Evolutionary conservation across 352 stramenopile species (phyloP).

Genomic region (Phytophthora constricta): DNA sequence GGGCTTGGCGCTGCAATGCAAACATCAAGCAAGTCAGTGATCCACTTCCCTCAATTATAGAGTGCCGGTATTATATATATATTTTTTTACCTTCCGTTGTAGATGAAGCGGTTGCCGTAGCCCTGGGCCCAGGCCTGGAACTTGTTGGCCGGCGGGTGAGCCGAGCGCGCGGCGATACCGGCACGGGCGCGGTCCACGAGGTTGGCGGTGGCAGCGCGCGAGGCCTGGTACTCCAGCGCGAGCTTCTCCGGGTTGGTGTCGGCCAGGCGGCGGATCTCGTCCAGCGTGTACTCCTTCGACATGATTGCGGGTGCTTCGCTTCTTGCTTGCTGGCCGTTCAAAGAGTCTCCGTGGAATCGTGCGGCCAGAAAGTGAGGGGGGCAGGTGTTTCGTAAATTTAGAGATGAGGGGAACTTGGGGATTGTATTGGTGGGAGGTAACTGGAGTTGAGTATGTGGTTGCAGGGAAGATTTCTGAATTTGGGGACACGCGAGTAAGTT

Average conservation of each 20-base stretch:
- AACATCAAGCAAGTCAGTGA: neutral
- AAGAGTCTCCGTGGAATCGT: slow-evolving; percentile 26
- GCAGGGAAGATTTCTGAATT: too few species aligned
- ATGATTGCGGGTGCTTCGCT: slow-evolving; percentile 46
- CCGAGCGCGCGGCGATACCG: slow-evolving; percentile 63
- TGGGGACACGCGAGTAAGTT: too few species aligned
- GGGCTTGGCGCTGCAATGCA: slow-evolving; percentile 56
- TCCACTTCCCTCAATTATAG: neutral
- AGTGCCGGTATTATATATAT: neutral
- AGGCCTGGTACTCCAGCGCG: slow-evolving; percentile 72
- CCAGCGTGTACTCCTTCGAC: slow-evolving; percentile 79
- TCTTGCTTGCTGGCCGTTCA: slow-evolving; percentile 37
- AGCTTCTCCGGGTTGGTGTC: slow-evolving; percentile 79
- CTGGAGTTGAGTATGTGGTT: too few species aligned
- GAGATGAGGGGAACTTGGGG: too few species aligned
- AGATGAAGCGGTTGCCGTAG: slow-evolving; percentile 80
- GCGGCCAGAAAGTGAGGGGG: slow-evolving; percentile 5
- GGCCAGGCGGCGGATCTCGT: slow-evolving; percentile 81
- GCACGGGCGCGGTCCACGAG: slow-evolving; percentile 67
- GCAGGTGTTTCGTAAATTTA: neutral
- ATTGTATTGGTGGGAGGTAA: too few species aligned
- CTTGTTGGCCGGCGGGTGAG: slow-evolving; percentile 58
- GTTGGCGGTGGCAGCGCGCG: slow-evolving; percentile 67
- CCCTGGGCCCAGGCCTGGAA: slow-evolving; percentile 76
- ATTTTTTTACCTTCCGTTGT: slow-evolving; percentile 58